Base-by-base conservation (phyloP, 148 eudicot species). In the Rheum nobile region DNA sequence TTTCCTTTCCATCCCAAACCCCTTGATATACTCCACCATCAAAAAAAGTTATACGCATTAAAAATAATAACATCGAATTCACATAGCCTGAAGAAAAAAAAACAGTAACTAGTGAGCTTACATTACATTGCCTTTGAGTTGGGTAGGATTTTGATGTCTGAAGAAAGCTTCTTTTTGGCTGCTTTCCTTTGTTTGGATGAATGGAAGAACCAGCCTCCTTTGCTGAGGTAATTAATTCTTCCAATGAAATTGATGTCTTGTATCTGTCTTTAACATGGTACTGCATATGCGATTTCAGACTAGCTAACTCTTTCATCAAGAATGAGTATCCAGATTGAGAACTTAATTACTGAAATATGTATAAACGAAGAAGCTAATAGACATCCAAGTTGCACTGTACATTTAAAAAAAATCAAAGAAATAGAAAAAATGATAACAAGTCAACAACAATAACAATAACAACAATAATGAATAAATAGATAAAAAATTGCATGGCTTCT, bases 41-140 rank as follows among this genome's bases (percentile, higher is more conserved):
- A 24, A 57, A 22, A 24, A 11, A 14, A 31, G 29, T 13, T 67
- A 68, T 16, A 22, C 43, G 16, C 14, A 35, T 34, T 24, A 28
- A 13, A 28, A 54, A 12, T 59, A 59, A 70, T 39, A n/a, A 17
- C 42, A 17, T 9, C 2, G 71, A 68, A 42, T 38, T 12, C 47
- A 71, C 29, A 34, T 17, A 42, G 13, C 61, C 7, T 3, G 6
- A 14, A 34, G 0, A 26, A 52, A 39, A 34, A 3, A 26, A 52
- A 39, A 75, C 13, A 38, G 32, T 75, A 28, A 70, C 34, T 67
- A 76, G 59, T 50, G 67, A 46, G 80, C 92, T 71, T 88, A 94
- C 98, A 84, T 77, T 77, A 69, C 97, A 94, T 47, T 75, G 79
- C 50, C 75, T 74, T 82, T 81, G 83, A 77, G 26, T 42, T 72